Conservation (phyloP, 176 grass and related monocot species). For the maize (Zea mays) region Zm-B73-REFERENCE-NAM-5.0 NC_050102.1:167985501-167986000, state of each 20-base stretch:
- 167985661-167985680: neutral
- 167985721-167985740: conserved; percentile 73
- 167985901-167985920: neutral
- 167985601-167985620: conserved; percentile 61
- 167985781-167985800: conserved; percentile 97
- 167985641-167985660: neutral
- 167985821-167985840: neutral
- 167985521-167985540: conserved; percentile 1
- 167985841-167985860: neutral
- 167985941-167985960: neutral
- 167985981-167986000: conserved; percentile 67
- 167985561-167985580: conserved; percentile 60
- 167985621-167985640: neutral
- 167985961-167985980: conserved; percentile 31
- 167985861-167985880: neutral
- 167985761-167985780: conserved; percentile 79
- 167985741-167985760: conserved; percentile 99
- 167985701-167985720: conserved; percentile 46
- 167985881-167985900: neutral
- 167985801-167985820: conserved; percentile 56
- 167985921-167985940: neutral
- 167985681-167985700: neutral
- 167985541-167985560: conserved; percentile 50
- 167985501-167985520: neutral
- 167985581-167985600: conserved; percentile 61